Evolutionary conservation across 2,329 filamentous ascomycete species (phyloP).

Genomic region (Penicillium olsonii): DNA sequence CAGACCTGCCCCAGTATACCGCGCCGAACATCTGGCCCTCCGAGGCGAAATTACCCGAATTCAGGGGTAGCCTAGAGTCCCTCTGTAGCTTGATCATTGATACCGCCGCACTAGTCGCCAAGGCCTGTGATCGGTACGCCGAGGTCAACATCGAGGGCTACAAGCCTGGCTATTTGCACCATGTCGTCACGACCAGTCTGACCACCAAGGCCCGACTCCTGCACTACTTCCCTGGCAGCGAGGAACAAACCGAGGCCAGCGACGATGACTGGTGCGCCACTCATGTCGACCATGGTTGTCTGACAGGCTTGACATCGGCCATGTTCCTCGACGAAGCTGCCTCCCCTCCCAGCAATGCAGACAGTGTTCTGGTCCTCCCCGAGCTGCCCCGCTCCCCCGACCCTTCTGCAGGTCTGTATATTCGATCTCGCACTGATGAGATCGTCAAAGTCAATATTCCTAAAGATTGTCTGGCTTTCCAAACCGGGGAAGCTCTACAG

Average conservation of each 20-base stretch:
- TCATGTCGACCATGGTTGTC: conserved; percentile 80
- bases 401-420: conserved; percentile 85
- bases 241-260: conserved; percentile 62
- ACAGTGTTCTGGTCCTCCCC: conserved; percentile 54
- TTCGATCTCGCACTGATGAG: conserved; percentile 77
- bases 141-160: conserved; percentile 76
- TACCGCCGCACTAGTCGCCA: conserved; percentile 80
- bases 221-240: conserved; percentile 76
- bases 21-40: conserved; percentile 87
- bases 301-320: conserved; percentile 89
- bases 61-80: conserved; percentile 69
- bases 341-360: conserved; percentile 35
- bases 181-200: conserved; percentile 78
- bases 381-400: conserved; percentile 80
- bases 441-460: conserved; percentile 93
- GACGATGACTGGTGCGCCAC: conserved; percentile 92
- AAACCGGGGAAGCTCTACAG: conserved; percentile 90
- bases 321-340: conserved; percentile 87
- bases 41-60: conserved; percentile 69
- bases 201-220: conserved; percentile 89
- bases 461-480: conserved; percentile 87
- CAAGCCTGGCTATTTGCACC: conserved; percentile 75
- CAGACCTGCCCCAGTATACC: conserved; percentile 80
- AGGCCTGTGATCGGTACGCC: conserved; percentile 87
- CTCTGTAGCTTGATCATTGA: conserved; percentile 87